Conservation (phyloP, 192 early-diverging fungal genomes). For the Rhizoclosmatium globosum region DNA sequence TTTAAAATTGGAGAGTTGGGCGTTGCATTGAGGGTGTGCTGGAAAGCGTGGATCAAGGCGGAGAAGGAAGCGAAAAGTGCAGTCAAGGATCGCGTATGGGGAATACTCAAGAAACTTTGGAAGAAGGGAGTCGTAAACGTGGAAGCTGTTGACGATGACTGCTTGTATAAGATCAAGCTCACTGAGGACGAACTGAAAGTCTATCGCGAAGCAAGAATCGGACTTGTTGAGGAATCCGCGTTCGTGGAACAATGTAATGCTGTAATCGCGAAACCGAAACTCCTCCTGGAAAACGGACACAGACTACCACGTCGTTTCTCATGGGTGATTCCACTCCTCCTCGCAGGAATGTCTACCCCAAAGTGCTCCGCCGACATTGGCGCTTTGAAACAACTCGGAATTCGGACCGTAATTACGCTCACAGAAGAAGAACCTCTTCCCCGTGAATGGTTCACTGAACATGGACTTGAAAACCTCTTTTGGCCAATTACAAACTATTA, state of each 20-base stretch:
- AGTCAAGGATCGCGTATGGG: background rate
- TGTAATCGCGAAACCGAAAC: conserved; percentile 3
- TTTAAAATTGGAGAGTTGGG: conserved; percentile 15
- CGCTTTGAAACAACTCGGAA: conserved; percentile 39
- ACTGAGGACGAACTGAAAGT: background rate
- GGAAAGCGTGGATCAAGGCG: background rate
- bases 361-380: conserved; percentile 40
- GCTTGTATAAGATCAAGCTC: background rate
- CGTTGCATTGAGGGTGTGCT: conserved; percentile 4
- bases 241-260: background rate
- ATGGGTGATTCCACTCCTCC: conserved; percentile 49
- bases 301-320: conserved; percentile 51
- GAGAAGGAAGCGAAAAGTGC: background rate
- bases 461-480: conserved; percentile 43
- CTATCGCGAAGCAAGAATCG: conserved; percentile 4
- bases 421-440: conserved; percentile 56
- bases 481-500: conserved; percentile 52
- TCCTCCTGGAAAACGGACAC: conserved; percentile 24
- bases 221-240: background rate
- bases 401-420: conserved; percentile 47
- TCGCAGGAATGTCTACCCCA: conserved; percentile 57
- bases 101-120: conserved; percentile 23
- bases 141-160: conserved; percentile 11
- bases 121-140: conserved; percentile 13
- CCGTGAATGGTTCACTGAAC: conserved; percentile 45